Conservation (phyloP, 345 rosid species). For the Salix suchowensis region DNA sequence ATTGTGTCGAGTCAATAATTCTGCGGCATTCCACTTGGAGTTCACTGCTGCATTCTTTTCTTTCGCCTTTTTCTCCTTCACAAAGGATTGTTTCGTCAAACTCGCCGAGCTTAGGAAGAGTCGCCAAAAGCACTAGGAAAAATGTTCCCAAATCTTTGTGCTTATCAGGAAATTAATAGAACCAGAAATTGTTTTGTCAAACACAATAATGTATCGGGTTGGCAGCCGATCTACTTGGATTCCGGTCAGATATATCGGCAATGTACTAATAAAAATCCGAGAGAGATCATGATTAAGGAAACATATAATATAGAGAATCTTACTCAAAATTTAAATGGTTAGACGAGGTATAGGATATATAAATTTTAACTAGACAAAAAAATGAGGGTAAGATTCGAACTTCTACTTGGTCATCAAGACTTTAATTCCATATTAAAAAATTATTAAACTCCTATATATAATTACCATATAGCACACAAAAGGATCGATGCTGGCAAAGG, state of each 20-base stretch:
- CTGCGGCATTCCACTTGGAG: neutral
- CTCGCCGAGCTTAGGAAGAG: neutral
- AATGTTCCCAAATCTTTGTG: constrained; percentile 7
- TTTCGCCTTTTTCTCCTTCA: neutral
- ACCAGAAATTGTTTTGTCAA: neutral
- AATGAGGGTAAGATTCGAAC: too few species aligned
- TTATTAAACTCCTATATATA: too few species aligned
- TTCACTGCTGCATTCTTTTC: neutral
- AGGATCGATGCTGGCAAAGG: neutral
- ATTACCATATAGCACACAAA: neutral
- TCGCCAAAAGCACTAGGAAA: neutral
- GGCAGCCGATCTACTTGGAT: neutral
- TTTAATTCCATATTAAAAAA: too few species aligned
- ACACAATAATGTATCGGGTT: neutral
- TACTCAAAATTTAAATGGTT: too few species aligned
- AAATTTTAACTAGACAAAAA: too few species aligned
- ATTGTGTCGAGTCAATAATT: constrained; percentile 19
- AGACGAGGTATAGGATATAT: too few species aligned
- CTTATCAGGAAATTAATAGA: neutral
- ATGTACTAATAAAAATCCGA: neutral
- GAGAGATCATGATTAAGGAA: neutral
- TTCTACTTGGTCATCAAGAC: too few species aligned
- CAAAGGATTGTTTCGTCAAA: neutral
- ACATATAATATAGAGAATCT: too few species aligned
- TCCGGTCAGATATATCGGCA: neutral